These are phyloP conservation scores for Pholiota adiposa DNA, from an alignment of 1,284 basidiomycete species.

Conservation along the genomic window DNA sequence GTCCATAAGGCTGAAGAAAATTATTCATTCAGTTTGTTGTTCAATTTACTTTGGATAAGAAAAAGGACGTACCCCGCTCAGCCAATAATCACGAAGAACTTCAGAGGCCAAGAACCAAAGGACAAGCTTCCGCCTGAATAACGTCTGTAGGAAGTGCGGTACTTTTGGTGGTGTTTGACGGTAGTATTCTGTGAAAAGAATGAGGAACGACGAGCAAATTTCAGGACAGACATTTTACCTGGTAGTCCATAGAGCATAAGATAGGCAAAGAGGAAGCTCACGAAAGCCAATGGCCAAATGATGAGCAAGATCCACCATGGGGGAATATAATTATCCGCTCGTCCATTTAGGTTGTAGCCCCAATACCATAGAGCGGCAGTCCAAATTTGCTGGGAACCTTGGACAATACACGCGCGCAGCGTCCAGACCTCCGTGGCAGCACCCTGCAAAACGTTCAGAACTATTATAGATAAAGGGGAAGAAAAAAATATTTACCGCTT, in stretches of 20 bases:
- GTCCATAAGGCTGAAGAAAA: conserved; percentile 76
- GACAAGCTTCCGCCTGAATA: conserved; percentile 88
- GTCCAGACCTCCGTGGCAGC: conserved; percentile 94
- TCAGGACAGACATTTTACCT: conserved; percentile 48
- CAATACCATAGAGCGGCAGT: conserved; percentile 94
- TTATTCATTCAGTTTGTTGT: conserved; percentile 11
- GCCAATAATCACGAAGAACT: conserved; percentile 89
- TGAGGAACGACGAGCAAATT: neutral
- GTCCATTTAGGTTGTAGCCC: conserved; percentile 79
- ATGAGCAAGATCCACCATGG: conserved; percentile 87
- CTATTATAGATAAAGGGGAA: conserved; percentile 9
- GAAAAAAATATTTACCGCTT: conserved; percentile 63
- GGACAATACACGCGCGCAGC: conserved; percentile 86
- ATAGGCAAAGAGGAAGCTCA: conserved; percentile 79
- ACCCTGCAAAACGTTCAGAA: conserved; percentile 50
- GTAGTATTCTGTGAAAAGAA: conserved; percentile 67
- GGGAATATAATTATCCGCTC: conserved; percentile 49
- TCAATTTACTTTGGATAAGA: neutral
- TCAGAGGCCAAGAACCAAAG: conserved; percentile 93
- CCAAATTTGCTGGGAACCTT: conserved; percentile 93
- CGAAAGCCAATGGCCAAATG: conserved; percentile 80
- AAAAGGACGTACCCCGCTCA: conserved; percentile 75
- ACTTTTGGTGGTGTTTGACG: conserved; percentile 91
- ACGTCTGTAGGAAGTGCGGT: conserved; percentile 85
- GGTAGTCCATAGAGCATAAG: conserved; percentile 86